Evolutionary conservation across 495 filamentous ascomycete species (phyloP), one percentile per base, ranked within the genome.

Genomic region (Lasiosphaeria ovina): DNA sequence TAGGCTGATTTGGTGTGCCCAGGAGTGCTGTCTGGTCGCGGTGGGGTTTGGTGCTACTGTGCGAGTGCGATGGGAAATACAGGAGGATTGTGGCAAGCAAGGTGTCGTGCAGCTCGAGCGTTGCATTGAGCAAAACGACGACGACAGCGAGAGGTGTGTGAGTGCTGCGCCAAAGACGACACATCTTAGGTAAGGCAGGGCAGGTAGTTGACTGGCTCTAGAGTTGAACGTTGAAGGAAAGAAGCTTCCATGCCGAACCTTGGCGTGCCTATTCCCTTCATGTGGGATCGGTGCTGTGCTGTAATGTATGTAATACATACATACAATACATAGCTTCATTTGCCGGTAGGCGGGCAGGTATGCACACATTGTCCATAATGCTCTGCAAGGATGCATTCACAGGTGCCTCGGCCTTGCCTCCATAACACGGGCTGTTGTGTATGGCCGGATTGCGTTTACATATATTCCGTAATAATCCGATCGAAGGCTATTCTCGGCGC

Each of bases 1-100:
- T 71, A 79, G 77, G 74, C 77, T 79, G 77, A 77, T 77, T 67
- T 73, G 66, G 69, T 73, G 72, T 66, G 49, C 60, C 16, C 59
- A 54, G 55, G 56, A 66, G 42, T 54, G 60, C 60, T 60, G 48
- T 57, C 62, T 57, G 59, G 58, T 44, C 61, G 58, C 59, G 62
- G 61, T 66, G 66, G 69, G 64, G 63, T 66, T 61, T 65, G 65
- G 69, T 70, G 63, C 53, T 50, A 70, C 65, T 60, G 63, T 59
- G 53, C 55, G 65, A 60, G 63, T 59, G 53, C 55, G 65, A 60
- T 66, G 63, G 53, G 58, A 62, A 51, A 62, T 34, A 65, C 59
- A 66, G 58, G 61, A 61, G 55, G 35, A 55, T 38, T 54, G 48
- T 61, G 50, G 66, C 61, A 69, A 60, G 66, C 55, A 66, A 60